Evolutionary conservation across 441 rosid genomes (phyloP), one percentile per base, ranked within the genome.

Genomic region (Syzygium syzygioides): DNA sequence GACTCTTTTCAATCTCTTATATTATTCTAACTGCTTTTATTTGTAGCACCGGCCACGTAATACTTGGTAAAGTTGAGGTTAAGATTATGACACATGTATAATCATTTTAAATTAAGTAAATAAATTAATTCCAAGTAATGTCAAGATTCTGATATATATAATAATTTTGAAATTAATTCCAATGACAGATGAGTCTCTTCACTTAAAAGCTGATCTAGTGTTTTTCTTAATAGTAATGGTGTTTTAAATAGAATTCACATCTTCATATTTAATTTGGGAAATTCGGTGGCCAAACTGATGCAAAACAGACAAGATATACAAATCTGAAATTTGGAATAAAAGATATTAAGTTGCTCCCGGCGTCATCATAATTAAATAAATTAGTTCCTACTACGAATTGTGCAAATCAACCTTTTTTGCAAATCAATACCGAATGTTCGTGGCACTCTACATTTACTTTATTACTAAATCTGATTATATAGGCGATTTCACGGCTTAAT

Each of bases 151-250:
- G 9, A 60, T 14, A 2, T 23, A 8, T 66, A 3, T 30, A 17
- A 37, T 4, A 32, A 66, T 66, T 30, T 30, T 30, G 8, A 30
- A 3, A 1, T 64, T 30, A 2, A 64, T 64, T 64, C 41, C 23
- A 64, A 32, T 0, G 13, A 32, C 1, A 0, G 1, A 66, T 17
- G 15, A 30, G 23, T 30, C 3, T 4, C 13, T 30, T 30, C 6
- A 66, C 0, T 17, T 30, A 30, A 62, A 0, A 28, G 18, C 32
- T 60, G 14, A 3, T 6, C 0, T 37, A 37, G 41, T 37, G 4
- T 60, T 60, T 60, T 60, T 60, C 68, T 60, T 60, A 60, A 3
- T 28, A 28, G 32, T 28, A 28, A 60, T 59, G 68, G 68, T 60
- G 34, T 28, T 28, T 60, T 12, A 12, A 5, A 60, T 60, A 60